These are phyloP conservation scores for Paracamarosporium sp. DNA, from an alignment of 2,329 filamentous ascomycete species.

Conservation along the genomic window DNA sequence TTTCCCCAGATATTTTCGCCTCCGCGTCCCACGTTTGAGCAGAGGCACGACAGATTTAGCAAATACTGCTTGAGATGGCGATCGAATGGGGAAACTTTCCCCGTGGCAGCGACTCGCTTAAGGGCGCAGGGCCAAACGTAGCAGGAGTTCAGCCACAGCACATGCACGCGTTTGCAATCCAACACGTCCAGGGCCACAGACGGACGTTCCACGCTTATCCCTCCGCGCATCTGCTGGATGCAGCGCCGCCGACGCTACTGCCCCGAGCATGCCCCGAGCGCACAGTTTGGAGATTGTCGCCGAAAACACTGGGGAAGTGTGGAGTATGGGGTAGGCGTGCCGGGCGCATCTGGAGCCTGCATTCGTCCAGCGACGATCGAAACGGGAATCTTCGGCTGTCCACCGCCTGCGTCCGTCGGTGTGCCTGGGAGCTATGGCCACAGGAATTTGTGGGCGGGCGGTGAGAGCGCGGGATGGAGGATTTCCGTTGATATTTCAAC, in stretches of 20 bases:
- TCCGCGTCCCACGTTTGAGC: not conserved
- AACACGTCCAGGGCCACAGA: constrained; percentile 3
- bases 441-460: not conserved
- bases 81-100: constrained; percentile 9
- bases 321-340: constrained; percentile 3
- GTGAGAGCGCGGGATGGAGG: not conserved
- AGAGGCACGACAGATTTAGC: not conserved
- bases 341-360: not conserved
- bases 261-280: not conserved
- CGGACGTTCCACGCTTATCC: not conserved
- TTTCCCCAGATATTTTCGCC: not conserved
- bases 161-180: not conserved
- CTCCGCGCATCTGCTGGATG: not conserved
- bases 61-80: not conserved
- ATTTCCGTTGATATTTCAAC: constrained; percentile 5
- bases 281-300: constrained; percentile 9
- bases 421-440: constrained; percentile 28
- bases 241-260: not conserved
- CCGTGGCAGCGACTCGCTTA: not conserved
- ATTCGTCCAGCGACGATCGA: not conserved
- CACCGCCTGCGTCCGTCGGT: not conserved
- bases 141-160: not conserved
- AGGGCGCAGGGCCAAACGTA: not conserved
- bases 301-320: constrained; percentile 6
- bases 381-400: constrained; percentile 2